Percentiles rank a stretch among this genome's conserved stretches.
Evolutionary conservation across 192 early-diverging fungal genomes (phyloP).

Genomic region (Chytriomyces hyalinus): DNA sequence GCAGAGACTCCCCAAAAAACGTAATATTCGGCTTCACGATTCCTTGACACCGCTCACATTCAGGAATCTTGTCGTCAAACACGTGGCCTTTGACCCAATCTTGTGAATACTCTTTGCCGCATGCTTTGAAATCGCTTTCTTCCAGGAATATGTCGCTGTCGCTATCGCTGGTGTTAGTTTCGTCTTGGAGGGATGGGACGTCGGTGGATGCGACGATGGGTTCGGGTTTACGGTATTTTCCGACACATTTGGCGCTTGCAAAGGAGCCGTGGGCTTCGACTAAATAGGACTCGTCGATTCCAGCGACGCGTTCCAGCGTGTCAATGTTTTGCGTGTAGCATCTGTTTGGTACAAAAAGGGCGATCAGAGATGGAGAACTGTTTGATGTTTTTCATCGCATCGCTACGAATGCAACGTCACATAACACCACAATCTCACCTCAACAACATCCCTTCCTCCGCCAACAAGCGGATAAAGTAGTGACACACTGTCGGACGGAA

Average conservation of each 20-base stretch:
- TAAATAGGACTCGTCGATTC: constrained; percentile 65
- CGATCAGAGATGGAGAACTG: too few relatives aligned
- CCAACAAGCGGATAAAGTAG: constrained; percentile 84
- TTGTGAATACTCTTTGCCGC: constrained; percentile 35
- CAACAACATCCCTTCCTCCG: constrained; percentile 74
- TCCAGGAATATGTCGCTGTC: constrained; percentile 8
- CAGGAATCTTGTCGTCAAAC: constrained; percentile 64
- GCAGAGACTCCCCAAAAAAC: constrained; percentile 93
- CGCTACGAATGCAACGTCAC: neutral
- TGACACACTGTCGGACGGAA: constrained; percentile 84
- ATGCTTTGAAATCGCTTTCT: constrained; percentile 18
- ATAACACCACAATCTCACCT: constrained; percentile 45
- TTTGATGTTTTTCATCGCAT: neutral
- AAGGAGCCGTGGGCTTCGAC: constrained; percentile 98
- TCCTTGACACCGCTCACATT: constrained; percentile 69
- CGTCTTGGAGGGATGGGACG: constrained; percentile 10
- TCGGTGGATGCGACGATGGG: neutral
- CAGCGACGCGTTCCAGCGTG: constrained; percentile 86
- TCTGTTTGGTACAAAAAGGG: neutral
- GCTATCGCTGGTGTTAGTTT: neutral
- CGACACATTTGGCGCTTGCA: constrained; percentile 79
- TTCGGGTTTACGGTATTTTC: constrained; percentile 51
- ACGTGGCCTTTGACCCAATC: constrained; percentile 37
- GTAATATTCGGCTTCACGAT: constrained; percentile 94
- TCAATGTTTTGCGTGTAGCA: constrained; percentile 98